Evolutionary conservation across 345 rosid species (phyloP).

Genomic region (Eucalyptus erythrocorys): DNA sequence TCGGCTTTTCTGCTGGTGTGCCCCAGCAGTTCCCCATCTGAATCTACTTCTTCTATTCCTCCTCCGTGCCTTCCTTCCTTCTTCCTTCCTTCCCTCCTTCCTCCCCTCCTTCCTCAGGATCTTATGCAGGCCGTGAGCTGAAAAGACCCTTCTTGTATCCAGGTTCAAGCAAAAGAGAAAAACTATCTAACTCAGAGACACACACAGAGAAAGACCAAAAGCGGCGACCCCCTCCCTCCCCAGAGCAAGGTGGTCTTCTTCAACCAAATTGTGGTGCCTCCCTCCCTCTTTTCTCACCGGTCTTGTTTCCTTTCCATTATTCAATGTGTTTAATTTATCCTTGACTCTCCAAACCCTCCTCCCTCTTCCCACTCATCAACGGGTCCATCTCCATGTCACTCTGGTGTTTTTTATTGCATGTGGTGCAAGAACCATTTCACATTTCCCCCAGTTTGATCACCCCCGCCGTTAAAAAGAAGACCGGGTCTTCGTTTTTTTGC

Average conservation of each 20-base stretch:
- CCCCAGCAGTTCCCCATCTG: conserved; percentile 37
- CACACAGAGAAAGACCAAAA: neutral
- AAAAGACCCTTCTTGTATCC: neutral
- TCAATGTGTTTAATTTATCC: neutral
- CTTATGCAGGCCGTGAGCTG: neutral
- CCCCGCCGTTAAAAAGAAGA: neutral
- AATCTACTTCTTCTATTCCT: neutral
- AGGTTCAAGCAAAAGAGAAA: neutral
- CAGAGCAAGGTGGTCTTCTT: neutral
- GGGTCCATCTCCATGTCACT: neutral
- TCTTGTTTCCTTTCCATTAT: neutral
- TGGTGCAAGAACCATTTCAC: neutral
- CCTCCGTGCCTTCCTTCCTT: neutral
- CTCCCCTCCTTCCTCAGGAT: neutral
- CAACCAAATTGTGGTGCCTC: neutral
- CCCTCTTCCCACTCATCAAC: neutral
- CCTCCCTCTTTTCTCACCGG: neutral
- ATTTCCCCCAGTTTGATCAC: neutral
- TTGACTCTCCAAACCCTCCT: neutral
- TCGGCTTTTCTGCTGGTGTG: conserved; percentile 25
- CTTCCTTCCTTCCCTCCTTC: neutral
- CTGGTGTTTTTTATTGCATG: neutral
- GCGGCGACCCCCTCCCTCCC: neutral
- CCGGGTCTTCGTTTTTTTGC: neutral
- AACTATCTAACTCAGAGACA: neutral